A percentile compares a stretch with the other conserved stretches of the same genome.
phyloP scores from a whole-genome alignment of 345 rosid genomes.

The Eucalyptus guilfoylei region DNA sequence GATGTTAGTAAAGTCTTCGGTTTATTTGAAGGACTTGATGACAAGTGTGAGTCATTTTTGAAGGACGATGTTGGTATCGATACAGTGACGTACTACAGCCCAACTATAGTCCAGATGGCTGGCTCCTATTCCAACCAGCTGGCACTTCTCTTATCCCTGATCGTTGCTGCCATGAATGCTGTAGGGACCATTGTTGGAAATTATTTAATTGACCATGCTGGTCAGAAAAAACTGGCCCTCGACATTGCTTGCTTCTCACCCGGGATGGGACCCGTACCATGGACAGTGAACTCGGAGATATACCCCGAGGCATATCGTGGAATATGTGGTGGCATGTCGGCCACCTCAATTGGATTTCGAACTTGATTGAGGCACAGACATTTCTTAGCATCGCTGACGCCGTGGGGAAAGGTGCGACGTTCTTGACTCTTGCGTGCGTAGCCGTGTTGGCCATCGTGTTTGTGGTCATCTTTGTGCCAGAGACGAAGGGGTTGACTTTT shows the following conservation, averaged over 20 bases:
- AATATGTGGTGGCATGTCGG: conserved; percentile 91
- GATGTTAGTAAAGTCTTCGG: too few species aligned
- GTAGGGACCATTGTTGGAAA: conserved; percentile 73
- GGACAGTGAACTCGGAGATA: conserved; percentile 91
- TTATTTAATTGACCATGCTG: conserved; percentile 68
- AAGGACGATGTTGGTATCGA: not conserved
- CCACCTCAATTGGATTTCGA: conserved; percentile 84
- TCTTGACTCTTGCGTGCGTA: conserved; percentile 63
- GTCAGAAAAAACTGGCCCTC: conserved; percentile 59
- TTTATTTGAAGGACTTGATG: too few species aligned
- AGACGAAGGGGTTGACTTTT: conserved; percentile 83
- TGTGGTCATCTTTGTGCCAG: conserved; percentile 59
- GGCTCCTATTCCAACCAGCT: conserved; percentile 75
- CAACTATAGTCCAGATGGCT: conserved; percentile 26
- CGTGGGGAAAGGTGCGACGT: conserved; percentile 49
- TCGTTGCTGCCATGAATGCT: conserved; percentile 75
- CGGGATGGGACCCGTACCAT: conserved; percentile 97
- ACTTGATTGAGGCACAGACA: conserved; percentile 60
- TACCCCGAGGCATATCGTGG: conserved; percentile 83
- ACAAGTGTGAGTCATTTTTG: too few species aligned
- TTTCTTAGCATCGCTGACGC: conserved; percentile 57
- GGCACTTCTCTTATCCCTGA: conserved; percentile 65
- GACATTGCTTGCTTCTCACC: conserved; percentile 87
- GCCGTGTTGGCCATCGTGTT: conserved; percentile 49
- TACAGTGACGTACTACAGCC: too few species aligned